Evolutionary conservation across 2,329 filamentous ascomycete species (phyloP), one percentile per base, ranked within the genome.

Genomic region (Pezicula rhizophila): DNA sequence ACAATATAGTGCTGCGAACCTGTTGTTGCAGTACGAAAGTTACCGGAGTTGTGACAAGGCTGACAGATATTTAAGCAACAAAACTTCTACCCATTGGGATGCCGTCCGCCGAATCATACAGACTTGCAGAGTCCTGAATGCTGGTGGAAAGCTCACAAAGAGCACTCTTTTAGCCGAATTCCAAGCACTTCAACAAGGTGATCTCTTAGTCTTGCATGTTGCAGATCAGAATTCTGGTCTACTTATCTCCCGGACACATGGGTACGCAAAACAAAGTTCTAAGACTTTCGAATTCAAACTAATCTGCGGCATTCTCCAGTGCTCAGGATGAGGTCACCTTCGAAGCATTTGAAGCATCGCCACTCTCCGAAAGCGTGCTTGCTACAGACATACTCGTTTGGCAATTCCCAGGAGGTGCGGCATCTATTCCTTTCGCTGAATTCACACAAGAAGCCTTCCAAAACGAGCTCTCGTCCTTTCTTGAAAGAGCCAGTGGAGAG

Each of bases 271-370:
- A 18, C 18, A 18, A 53, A 34, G 18, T 14, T n/a, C 20, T 12
- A 8, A 26, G 34, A 2, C 34, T 7, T 38, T 38, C 34, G 2
- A n/a, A 40, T 55, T 17, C 25, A 66, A 40, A 17, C 53, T 56
- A 53, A 75, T 55, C 15, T 79, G 18, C 18, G 18, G 18, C 18
- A 18, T 18, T 18, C 18, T 18, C 18, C 18, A 18, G 18, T 18
- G 18, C 18, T 18, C 18, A 18, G 18, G 18, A 18, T 18, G 18
- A 18, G 18, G 18, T 18, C 18, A 18, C 18, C 48, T 76, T 84
- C 42, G 82, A 87, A 60, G 70, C 70, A 0, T 85, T 85, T 48
- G 82, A 87, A 59, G 70, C 76, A 0, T 82, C 80, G 0, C 68
- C 83, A 0, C 59, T 60, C 0, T 77, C 76, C 1, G 68, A 77